phyloP scores from a whole-genome alignment of 192 early-diverging fungal genomes.

The Thoreauomyces humboldtii region DNA sequence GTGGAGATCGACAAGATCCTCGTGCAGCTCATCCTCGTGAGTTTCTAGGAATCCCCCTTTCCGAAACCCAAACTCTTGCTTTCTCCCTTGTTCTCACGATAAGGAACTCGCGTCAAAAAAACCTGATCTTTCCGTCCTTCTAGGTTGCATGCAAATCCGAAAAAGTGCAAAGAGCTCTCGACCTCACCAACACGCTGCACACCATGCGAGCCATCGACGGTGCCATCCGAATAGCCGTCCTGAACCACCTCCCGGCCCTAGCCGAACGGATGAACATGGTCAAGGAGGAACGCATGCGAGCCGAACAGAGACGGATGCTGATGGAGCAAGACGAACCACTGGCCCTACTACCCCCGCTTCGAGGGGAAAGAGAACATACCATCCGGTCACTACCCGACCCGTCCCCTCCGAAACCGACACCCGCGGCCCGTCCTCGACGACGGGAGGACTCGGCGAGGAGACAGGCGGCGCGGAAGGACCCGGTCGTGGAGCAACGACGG shows the following conservation, averaged over 20 bases:
- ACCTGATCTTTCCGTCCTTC: not conserved
- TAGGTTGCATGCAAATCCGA: conserved; percentile 73
- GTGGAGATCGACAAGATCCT: conserved; percentile 78
- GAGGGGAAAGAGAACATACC: not conserved
- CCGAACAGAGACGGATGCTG: not conserved
- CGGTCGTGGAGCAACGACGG: too few species aligned
- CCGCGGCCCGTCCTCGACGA: not conserved
- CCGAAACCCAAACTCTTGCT: too few species aligned
- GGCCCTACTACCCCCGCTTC: not conserved
- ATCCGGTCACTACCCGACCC: not conserved
- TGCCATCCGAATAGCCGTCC: conserved; percentile 79
- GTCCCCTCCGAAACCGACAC: not conserved
- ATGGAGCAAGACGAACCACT: not conserved
- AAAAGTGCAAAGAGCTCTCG: conserved; percentile 73
- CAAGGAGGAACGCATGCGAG: conserved; percentile 39
- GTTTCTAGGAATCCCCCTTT: conserved; percentile 6
- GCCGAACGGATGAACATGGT: conserved; percentile 76
- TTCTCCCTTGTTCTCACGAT: too few species aligned
- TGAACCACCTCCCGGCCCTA: conserved; percentile 59
- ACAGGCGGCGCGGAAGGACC: too few species aligned
- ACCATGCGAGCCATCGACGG: conserved; percentile 70
- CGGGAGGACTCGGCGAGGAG: not conserved
- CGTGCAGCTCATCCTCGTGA: conserved; percentile 73
- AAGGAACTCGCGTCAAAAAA: too few species aligned
- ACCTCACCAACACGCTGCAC: conserved; percentile 66